phyloP scores from a whole-genome alignment of 2,329 filamentous ascomycete species.

The Dichotomopilus funicola region DNA sequence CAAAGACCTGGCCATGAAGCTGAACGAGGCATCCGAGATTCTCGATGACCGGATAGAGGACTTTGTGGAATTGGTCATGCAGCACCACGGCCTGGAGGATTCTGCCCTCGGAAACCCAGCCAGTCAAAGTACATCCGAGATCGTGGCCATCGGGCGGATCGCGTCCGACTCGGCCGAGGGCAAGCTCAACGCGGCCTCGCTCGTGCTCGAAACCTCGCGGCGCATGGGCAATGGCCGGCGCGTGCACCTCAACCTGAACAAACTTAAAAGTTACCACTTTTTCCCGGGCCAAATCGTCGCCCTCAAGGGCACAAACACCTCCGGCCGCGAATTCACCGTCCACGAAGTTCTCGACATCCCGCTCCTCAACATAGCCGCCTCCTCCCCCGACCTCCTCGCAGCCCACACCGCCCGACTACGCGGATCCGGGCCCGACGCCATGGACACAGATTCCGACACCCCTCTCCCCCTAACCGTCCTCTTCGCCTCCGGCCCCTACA shows the following conservation, averaged over 20 bases:
- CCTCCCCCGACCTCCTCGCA: constrained; percentile 58
- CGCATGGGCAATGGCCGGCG: constrained; percentile 75
- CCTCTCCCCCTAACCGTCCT: constrained; percentile 68
- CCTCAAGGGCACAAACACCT: constrained; percentile 77
- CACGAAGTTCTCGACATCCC: constrained; percentile 70
- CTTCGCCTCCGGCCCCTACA: constrained; percentile 82
- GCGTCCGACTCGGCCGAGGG: constrained; percentile 82
- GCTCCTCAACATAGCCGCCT: constrained; percentile 66
- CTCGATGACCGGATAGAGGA: constrained; percentile 94
- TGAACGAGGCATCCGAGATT: constrained; percentile 85
- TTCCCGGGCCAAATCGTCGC: constrained; percentile 95
- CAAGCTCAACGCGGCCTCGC: constrained; percentile 74
- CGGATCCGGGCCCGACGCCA: constrained; percentile 56
- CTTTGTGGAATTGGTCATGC: constrained; percentile 67
- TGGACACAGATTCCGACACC: constrained; percentile 48
- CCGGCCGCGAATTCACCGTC: constrained; percentile 75
- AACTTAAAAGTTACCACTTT: constrained; percentile 65
- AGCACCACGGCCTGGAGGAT: constrained; percentile 69
- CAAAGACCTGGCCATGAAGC: constrained; percentile 89
- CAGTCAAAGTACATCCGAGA: constrained; percentile 73
- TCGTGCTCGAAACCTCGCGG: constrained; percentile 83
- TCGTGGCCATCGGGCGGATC: constrained; percentile 86
- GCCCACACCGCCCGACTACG: constrained; percentile 62
- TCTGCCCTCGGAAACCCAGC: constrained; percentile 81
- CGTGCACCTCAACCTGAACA: constrained; percentile 70